Base-by-base conservation (phyloP, 345 rosid species). In the Lepidium aucheri region DNA sequence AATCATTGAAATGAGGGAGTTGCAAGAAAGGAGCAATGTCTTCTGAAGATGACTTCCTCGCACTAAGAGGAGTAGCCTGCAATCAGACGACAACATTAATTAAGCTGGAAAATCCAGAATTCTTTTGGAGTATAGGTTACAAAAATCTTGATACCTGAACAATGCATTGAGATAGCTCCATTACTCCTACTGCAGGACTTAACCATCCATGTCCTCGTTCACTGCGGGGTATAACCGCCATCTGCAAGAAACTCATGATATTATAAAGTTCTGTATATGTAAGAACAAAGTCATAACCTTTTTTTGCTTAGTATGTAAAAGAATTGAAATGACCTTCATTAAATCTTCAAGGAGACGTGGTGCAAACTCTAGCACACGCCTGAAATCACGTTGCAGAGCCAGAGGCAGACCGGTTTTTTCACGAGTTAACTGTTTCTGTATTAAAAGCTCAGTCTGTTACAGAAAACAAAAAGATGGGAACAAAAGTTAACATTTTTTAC, bases 261-360 rank as follows among this genome's bases (percentile, higher is more conserved):
- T 53, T 26, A 71, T 41, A 13, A 6, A 5, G 7, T n/a, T 62
- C 3, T 6, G 2, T 11, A 10, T 9, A 36, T 18, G 36, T 9
- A 47, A 45, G 53, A 34, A 4, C 53, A 36, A 14, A 38, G 9
- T 6, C 13, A 4, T 9, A 63, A 63, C 24, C 34, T 35, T 47
- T 47, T 22, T 33, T n/a, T 1, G 3, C 12, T 6, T 24, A 32
- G 30, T 41, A 30, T 28, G 52, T 41, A 30, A 5, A 44, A 6
- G 20, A 35, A 14, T 14, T n/a, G 15, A 5, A 5, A 43, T 34
- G 60, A 73, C 99, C 99, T 94, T 90, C 88, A 85, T 83, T 65
- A 94, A 65, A 71, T 94, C 99, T 80, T 94, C 99, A 59, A 94
- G 93, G 26, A 94, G 97, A 26, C 97, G 88, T 46, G 97, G 97